phyloP scores from a whole-genome alignment of 2,329 filamentous ascomycete genomes.

The Cordyceps fumosorosea region DNA sequence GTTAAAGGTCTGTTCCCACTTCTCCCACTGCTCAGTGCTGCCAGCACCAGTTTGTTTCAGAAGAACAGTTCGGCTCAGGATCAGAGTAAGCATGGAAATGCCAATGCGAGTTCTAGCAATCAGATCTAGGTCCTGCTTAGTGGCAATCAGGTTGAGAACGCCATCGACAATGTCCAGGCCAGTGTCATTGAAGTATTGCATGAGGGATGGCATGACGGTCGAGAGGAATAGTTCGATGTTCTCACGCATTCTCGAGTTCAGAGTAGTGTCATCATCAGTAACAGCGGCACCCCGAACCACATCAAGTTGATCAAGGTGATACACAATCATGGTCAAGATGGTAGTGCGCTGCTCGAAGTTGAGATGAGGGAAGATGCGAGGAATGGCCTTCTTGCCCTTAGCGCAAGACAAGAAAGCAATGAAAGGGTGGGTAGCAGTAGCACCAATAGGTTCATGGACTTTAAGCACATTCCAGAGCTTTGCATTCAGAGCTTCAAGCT shows the following conservation, averaged over 20 bases:
- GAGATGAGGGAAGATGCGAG: slow-evolving; percentile 89
- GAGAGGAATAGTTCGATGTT: slow-evolving; percentile 87
- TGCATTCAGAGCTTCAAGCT: slow-evolving; percentile 62
- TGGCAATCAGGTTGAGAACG: slow-evolving; percentile 76
- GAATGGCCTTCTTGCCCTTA: slow-evolving; percentile 95
- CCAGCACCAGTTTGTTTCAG: slow-evolving; percentile 74
- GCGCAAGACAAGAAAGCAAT: slow-evolving; percentile 90
- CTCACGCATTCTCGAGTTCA: slow-evolving; percentile 75
- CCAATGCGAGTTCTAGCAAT: slow-evolving; percentile 84
- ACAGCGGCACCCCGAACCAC: slow-evolving; percentile 79
- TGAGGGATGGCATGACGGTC: slow-evolving; percentile 82
- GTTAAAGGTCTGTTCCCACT: slow-evolving; percentile 81
- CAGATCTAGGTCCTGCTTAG: slow-evolving; percentile 76
- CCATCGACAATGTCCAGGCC: slow-evolving; percentile 87
- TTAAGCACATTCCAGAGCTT: slow-evolving; percentile 82
- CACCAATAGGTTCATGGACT: slow-evolving; percentile 84
- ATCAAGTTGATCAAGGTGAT: slow-evolving; percentile 87
- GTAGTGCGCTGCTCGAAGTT: slow-evolving; percentile 89
- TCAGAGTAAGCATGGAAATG: slow-evolving; percentile 83
- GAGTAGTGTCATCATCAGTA: slow-evolving; percentile 60
- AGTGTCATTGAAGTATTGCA: slow-evolving; percentile 86
- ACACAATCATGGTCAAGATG: slow-evolving; percentile 89
- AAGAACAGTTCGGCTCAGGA: slow-evolving; percentile 88
- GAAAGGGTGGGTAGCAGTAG: slow-evolving; percentile 78
- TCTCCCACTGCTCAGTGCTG: slow-evolving; percentile 66